Evolutionary conservation across 164 flowering plant genomes (phyloP), one percentile per base, ranked within the genome.

Genomic region (Amborella trichopoda): DNA sequence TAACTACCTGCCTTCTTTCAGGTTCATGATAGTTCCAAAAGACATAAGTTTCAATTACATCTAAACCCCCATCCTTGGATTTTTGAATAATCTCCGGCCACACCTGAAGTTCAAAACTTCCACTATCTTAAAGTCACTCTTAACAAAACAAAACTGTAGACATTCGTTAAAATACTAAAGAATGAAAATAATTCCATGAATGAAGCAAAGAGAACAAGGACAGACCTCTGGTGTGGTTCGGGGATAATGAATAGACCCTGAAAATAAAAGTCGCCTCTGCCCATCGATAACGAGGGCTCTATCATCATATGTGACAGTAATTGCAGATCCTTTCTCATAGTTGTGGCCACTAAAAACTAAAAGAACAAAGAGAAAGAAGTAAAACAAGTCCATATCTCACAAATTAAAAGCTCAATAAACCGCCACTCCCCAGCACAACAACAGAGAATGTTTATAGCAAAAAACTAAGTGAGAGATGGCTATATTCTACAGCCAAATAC

Each of bases 241-340:
- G 2, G 86, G 86, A 54, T 79, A 79, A 63, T 79, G 86, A 25
- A 79, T 63, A 21, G 82, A 74, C 0, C 86, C 86, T 0, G 86
- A 80, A 26, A 63, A 50, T 66, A 80, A 52, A 53, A 80, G 45
- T 44, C 78, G 48, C 44, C 80, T 59, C 52, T 65, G 58, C n/a
- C 87, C 87, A 62, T 80, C 64, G 44, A 80, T 73, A 23, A 80
- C 68, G 40, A 77, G 44, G 0, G 81, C 89, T 56, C 69, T 71
- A 20, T 65, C 67, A 57, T 80, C 89, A 53, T 75, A 80, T 0
- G 72, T 71, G 32, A 73, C 78, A 6, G 50, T 69, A 14, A 52
- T 52, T 4, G 57, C 67, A 58, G 43, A 13, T 23, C 52, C 59
- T 22, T 42, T 49, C 23, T 27, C 44, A 14, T 42, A 53, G 16